Conservation (phyloP, 139 green algal genomes). For the Chlamydomonas sphaeroides region DNA sequence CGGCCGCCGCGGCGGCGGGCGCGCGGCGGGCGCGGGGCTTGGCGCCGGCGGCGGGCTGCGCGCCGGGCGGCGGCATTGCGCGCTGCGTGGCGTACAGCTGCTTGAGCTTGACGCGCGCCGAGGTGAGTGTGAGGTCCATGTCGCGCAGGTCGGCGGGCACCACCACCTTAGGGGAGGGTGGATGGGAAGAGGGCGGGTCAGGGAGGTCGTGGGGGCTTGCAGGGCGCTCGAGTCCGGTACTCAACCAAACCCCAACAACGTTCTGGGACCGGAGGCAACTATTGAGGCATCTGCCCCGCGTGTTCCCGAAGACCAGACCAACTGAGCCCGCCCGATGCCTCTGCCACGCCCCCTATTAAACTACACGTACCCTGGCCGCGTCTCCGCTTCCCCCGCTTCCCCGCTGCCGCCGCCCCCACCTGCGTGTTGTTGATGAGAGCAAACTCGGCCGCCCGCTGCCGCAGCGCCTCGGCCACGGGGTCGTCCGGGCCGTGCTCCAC, state of each 20-base stretch:
- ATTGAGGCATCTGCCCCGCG: too few species aligned
- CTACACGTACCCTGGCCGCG: neutral
- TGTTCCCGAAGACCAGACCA: neutral
- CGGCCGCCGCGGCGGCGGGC: neutral
- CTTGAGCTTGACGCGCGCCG: slow-evolving; percentile 36
- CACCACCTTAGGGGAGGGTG: neutral
- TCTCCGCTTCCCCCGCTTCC: neutral
- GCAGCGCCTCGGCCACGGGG: slow-evolving; percentile 28
- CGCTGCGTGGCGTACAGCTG: slow-evolving; percentile 5
- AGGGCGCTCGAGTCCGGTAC: too few species aligned
- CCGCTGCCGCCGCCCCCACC: neutral
- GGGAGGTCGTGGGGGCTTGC: neutral
- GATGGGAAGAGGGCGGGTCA: neutral
- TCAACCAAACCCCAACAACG: too few species aligned
- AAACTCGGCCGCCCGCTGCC: slow-evolving; percentile 8
- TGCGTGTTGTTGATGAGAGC: slow-evolving; percentile 18
- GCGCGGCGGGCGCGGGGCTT: neutral
- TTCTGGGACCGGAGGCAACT: too few species aligned
- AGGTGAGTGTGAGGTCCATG: slow-evolving; percentile 40
- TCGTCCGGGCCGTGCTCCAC: slow-evolving; percentile 13
- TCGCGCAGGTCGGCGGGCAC: neutral
- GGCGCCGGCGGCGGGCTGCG: too few species aligned
- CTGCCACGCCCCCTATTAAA: neutral
- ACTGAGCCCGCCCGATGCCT: neutral
- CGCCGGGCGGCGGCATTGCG: neutral